Evolutionary conservation across 768 basidiomycete species (phyloP), one percentile per base, ranked within the genome.

Genomic region (Glaciozyma antarctica): DNA sequence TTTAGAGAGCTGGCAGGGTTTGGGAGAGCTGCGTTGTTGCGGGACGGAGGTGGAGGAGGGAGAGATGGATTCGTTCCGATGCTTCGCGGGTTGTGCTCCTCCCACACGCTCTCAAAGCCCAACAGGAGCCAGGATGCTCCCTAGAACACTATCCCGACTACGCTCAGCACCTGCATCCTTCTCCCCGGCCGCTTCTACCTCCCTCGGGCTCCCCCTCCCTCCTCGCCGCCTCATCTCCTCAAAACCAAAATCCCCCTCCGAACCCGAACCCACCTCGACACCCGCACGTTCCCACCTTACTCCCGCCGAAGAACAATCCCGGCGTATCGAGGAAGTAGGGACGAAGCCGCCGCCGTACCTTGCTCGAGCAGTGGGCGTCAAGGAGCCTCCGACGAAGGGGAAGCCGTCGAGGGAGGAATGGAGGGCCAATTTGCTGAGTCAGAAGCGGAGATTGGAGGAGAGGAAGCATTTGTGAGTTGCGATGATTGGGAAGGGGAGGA

Each of bases 321-420:
- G n/a, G 6, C 26, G 41, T 5, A 10, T 13, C 44, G 58, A 22
- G 48, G 24, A 68, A 49, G 56, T 55, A 16, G 49, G 65, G 44
- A 67, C 70, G 10, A 48, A 58, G 17, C 61, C 68, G 0, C 62
- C 74, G 22, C 73, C 74, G 8, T 68, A 68, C 48, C 69, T 78
- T 12, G 63, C 73, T 8, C 78, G 87, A 26, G 89, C 92, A 13
- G 78, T 93, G 15, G 92, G 92, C n/a, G 81, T 92, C 44, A 77
- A 78, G 49, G 82, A 86, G 62, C 79, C 81, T 28, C 92, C 90
- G 1, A 82, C 81, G 9, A 83, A 87, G 12, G 75, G 81, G 17
- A 74, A 76, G 49, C 84, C 81, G 74, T 81, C 84, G 54, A 81
- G 83, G 78, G 80, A 81, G 30, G 82, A 87, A 63, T 82, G 80